phyloP scores from a whole-genome alignment of 495 filamentous ascomycete genomes.

The Barbatosphaeria neglecta region DNA sequence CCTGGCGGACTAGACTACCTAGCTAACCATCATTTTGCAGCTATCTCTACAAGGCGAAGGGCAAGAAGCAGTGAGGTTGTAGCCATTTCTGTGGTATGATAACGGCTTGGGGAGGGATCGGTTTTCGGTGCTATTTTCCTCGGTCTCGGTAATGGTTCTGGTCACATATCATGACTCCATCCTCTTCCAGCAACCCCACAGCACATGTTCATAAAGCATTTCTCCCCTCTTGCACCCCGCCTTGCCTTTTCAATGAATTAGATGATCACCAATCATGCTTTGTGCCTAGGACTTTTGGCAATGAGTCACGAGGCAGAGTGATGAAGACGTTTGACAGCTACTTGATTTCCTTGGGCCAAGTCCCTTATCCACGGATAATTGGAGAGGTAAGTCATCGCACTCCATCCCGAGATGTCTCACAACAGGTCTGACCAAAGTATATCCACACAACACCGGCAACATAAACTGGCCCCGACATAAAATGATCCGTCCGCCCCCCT shows the following conservation, averaged over 20 bases:
- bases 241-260: not conserved
- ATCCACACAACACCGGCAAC: not conserved
- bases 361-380: no score
- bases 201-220: not conserved
- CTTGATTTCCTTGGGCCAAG: no score
- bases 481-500: no score
- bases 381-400: no score
- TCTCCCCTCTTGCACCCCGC: no score
- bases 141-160: not conserved
- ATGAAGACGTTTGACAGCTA: no score
- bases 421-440: not conserved
- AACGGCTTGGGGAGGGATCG: not conserved
- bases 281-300: not conserved
- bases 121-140: not conserved
- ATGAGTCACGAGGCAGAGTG: no score
- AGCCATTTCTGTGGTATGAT: not conserved
- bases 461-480: no score
- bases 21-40: constrained; percentile 7
- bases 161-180: not conserved
- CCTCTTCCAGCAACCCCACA: not conserved
- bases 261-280: not conserved
- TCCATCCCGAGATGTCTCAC: no score
- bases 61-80: constrained; percentile 12
- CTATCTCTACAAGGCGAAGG: constrained; percentile 28
- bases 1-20: no score